Base-by-base conservation (phyloP, 2,329 filamentous ascomycete species). In the Cercospora sojina region DNA sequence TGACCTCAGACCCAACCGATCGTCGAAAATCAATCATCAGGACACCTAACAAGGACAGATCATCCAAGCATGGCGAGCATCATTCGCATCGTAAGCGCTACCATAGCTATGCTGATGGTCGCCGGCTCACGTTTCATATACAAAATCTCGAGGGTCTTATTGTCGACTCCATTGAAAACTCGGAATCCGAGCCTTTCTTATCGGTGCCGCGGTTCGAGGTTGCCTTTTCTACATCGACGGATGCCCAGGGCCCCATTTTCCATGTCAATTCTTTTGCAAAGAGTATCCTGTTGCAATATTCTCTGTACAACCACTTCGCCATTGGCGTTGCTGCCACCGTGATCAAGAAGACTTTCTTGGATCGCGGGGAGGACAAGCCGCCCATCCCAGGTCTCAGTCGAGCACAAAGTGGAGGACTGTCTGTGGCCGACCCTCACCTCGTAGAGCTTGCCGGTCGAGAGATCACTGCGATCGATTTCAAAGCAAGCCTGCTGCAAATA, bases 241-340 rank as follows among this genome's bases (percentile, higher is more conserved):
- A 99, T 77, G 87, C 87, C 31, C 91, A 96, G 74, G 94, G 93
- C 0, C 91, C 93, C 0, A 84, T 97, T 5, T 91, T 97, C 74
- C 92, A 98, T 75, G 80, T 98, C 51, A 92, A 96, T 71, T 91
- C 92, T 0, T 87, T 91, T 61, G 85, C 95, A 20, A 90, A 90
- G 71, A 92, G 91, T 5, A 80, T 99, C 1, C 87, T 91, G 67
- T 75, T 96, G 7, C 90, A 96, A 59, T 98, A 98, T 76, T 99
- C 96, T 0, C 85, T 99, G 0, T 97, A 96, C 77, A 90, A 93
- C 3, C 93, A 97, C 76, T 99, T 97, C 75, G 90, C 93, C 0
- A 85, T 96, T 27, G 91, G 92, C 0, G 88, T 98, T 67, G 95
- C 94, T 8, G 82, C 86, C 25, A 89, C 88, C 75, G 91, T 96